Percentiles rank a stretch among this genome's conserved stretches.
Evolutionary conservation across 345 rosid species (phyloP).

Genomic region (Limnanthes douglasii): DNA sequence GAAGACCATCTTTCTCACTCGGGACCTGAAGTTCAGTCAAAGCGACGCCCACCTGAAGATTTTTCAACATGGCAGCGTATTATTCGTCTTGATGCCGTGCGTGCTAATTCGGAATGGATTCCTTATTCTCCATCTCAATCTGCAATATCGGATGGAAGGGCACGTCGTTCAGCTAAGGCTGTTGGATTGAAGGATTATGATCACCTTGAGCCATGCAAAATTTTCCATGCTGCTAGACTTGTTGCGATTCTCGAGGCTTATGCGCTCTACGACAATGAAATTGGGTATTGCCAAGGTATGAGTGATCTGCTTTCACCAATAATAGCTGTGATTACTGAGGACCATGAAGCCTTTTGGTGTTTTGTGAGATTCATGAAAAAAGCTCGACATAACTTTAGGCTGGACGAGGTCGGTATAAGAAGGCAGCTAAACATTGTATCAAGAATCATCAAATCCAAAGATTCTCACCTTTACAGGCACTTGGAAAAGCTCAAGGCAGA

Average conservation of each 20-base stretch:
- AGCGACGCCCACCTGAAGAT: slow-evolving; percentile 30
- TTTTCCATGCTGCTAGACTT: slow-evolving; percentile 87
- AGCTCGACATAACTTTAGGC: slow-evolving; percentile 89
- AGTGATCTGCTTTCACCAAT: slow-evolving; percentile 93
- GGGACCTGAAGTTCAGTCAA: slow-evolving; percentile 16
- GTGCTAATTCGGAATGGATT: slow-evolving; percentile 84
- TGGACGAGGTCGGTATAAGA: slow-evolving; percentile 84
- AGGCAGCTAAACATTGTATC: slow-evolving; percentile 79
- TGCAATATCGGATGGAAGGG: slow-evolving; percentile 41
- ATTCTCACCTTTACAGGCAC: slow-evolving; percentile 77
- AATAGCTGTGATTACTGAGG: slow-evolving; percentile 56
- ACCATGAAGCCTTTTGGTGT: slow-evolving; percentile 95
- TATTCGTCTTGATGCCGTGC: slow-evolving; percentile 94
- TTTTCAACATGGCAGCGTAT: slow-evolving; percentile 84
- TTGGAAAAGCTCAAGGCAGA: slow-evolving; percentile 82
- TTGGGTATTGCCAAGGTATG: slow-evolving; percentile 99
- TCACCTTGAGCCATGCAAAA: slow-evolving; percentile 58
- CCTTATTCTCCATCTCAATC: slow-evolving; percentile 43
- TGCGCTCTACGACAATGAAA: slow-evolving; percentile 75
- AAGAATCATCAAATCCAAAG: slow-evolving; percentile 74
- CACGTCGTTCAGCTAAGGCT: slow-evolving; percentile 51
- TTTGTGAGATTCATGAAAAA: slow-evolving; percentile 91
- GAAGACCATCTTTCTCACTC: slow-evolving; percentile 20
- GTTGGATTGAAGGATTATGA: slow-evolving; percentile 68
- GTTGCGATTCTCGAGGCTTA: slow-evolving; percentile 96